A percentile compares a stretch with the other conserved stretches of the same genome.
Evolutionary conservation across 352 stramenopile species (phyloP).

Genomic region (Albugo candida): DNA sequence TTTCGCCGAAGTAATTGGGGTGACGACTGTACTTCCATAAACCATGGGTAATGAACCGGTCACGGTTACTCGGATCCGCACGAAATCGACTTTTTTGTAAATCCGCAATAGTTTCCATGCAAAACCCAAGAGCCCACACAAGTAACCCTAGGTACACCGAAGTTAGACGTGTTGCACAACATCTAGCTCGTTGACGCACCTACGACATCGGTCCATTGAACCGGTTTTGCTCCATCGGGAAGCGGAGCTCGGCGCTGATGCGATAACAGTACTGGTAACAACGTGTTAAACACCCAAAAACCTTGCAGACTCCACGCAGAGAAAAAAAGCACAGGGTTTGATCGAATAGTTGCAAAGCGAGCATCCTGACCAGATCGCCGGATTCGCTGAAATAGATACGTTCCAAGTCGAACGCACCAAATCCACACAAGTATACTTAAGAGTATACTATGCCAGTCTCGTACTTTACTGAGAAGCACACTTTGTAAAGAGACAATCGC

Average conservation of each 20-base stretch:
- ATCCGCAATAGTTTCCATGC: slow-evolving; percentile 53
- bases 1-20: slow-evolving; percentile 87
- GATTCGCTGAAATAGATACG: slow-evolving; percentile 67
- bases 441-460: slow-evolving; percentile 26
- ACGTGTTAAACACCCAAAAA: slow-evolving; percentile 63
- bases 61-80: slow-evolving; percentile 32
- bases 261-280: slow-evolving; percentile 36
- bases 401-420: slow-evolving; percentile 57
- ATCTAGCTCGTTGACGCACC: slow-evolving; percentile 16
- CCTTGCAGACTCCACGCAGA: slow-evolving; percentile 64
- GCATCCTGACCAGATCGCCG: slow-evolving; percentile 38
- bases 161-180: slow-evolving; percentile 1
- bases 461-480: slow-evolving; percentile 12
- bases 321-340: slow-evolving; percentile 47
- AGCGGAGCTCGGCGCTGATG: too few species aligned
- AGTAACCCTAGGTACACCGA: slow-evolving; percentile 4
- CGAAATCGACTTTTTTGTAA: slow-evolving; percentile 70
- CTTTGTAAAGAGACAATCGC: slow-evolving; percentile 25
- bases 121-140: slow-evolving; percentile 51
- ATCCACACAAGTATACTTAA: slow-evolving; percentile 48
- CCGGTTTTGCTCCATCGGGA: slow-evolving; percentile 5
- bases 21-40: slow-evolving; percentile 82
- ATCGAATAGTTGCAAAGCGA: slow-evolving; percentile 46
- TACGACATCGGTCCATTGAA: slow-evolving; percentile 11
- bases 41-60: slow-evolving; percentile 57